Conservation (phyloP, 1,284 basidiomycete species). For the Paramarasmius palmivorus region DNA sequence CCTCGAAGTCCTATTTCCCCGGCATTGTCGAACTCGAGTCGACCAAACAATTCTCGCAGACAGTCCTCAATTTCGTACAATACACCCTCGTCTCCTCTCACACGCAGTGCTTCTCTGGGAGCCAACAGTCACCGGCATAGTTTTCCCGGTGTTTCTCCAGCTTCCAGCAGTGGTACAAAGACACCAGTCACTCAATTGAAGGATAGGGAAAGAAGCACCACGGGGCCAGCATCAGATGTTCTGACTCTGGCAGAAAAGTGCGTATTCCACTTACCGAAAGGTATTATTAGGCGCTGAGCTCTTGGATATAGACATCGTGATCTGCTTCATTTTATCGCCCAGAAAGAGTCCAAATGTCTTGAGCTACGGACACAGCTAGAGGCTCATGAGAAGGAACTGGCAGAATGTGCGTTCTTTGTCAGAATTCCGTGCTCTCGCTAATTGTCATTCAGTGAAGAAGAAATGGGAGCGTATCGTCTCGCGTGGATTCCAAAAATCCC, state of each 20-base stretch:
- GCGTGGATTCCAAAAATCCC: slow-evolving; percentile 46
- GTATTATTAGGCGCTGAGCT: neutral
- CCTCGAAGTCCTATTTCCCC: neutral
- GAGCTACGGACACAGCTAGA: slow-evolving; percentile 74
- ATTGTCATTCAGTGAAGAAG: slow-evolving; percentile 55
- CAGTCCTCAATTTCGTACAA: slow-evolving; percentile 2
- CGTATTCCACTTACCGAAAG: slow-evolving; percentile 11
- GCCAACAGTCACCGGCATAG: neutral
- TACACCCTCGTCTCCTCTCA: neutral
- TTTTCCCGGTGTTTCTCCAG: slow-evolving; percentile 3
- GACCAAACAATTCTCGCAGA: neutral
- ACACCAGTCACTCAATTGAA: neutral
- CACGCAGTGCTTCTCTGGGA: slow-evolving; percentile 9
- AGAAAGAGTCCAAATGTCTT: slow-evolving; percentile 80
- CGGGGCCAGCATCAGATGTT: slow-evolving; percentile 34
- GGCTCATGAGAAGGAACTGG: slow-evolving; percentile 68
- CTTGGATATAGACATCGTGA: slow-evolving; percentile 62
- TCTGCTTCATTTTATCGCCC: slow-evolving; percentile 74
- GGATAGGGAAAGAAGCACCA: slow-evolving; percentile 9
- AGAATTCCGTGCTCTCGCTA: neutral
- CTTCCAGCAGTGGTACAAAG: slow-evolving; percentile 6
- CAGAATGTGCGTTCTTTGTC: slow-evolving; percentile 44
- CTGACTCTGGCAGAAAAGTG: slow-evolving; percentile 66
- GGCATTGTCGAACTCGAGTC: too few species aligned
- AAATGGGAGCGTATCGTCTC: slow-evolving; percentile 80